Evolutionary conservation across 2,329 filamentous ascomycete genomes (phyloP), one percentile per base, ranked within the genome.

Genomic region (Aspergillus pseudoviridinutans): DNA sequence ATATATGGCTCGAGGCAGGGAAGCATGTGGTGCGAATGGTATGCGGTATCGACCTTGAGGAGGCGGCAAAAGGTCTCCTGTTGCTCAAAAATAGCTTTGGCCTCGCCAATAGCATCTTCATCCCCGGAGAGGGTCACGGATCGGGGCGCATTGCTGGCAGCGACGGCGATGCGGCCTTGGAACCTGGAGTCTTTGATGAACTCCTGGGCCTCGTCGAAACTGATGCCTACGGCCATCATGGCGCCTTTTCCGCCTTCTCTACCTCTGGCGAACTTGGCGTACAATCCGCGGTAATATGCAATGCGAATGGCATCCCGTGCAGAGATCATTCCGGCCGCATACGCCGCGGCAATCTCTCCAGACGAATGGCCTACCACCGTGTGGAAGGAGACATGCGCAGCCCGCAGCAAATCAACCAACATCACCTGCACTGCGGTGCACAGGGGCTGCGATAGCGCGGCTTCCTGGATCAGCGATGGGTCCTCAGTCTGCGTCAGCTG

Each of bases 341-440:
- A 84, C 0, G 78, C 80, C 0, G 80, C 80, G 0, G 66, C 79
- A n/a, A 82, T 82, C 60, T 83, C 80, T 1, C 80, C 80, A 0
- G 76, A 79, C 0, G 79, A 81, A 60, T 82, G 80, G 8, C 80
- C 80, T 3, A 80, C 73, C 0, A 79, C 76, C 1, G 71, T 72
- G 3, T 58, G 46, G 8, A 78, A 71, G 0, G 51, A 51, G 24
- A 80, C 54, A 3, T 73, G 72, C 3, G 73, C 73, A 0, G 64
- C 55, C 0, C 55, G 56, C n/a, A 72, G 56, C 12, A 71, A 54
- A 24, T 67, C 59, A 9, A 71, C 66, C 2, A 71, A 54, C 7
- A 65, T 50, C 20, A 73, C 58, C 25, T 72, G 69, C 24, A 73
- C 51, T 0, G 67, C 67, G 0, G 65, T 66, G 29, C 65, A 67